Evolutionary conservation across 2,329 filamentous ascomycete species (phyloP).

Genomic region (Ilyonectria sp.): DNA sequence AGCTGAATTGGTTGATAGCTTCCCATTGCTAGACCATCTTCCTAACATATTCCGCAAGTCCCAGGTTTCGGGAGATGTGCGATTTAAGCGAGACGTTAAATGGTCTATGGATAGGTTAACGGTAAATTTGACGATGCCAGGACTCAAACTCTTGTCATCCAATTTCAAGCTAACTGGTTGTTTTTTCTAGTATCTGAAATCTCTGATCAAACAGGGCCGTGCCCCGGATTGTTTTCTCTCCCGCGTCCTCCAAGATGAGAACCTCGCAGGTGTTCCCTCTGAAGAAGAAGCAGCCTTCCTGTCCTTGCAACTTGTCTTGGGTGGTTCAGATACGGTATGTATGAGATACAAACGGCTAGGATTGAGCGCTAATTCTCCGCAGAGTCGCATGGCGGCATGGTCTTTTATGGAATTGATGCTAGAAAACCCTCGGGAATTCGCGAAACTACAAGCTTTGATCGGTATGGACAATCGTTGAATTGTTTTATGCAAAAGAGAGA

Average conservation of each 20-base stretch:
- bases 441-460: conserved; percentile 7
- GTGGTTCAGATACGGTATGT: conserved; percentile 18
- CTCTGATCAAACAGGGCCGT: not conserved
- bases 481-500: not conserved
- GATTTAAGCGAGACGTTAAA: conserved; percentile 15
- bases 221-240: conserved; percentile 12
- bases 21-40: conserved; percentile 16
- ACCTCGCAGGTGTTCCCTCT: not conserved
- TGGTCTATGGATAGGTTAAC: conserved; percentile 18
- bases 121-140: not conserved
- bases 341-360: not conserved
- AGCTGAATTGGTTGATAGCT: conserved; percentile 19
- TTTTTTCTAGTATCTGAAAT: conserved; percentile 3
- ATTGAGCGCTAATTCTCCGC: not conserved
- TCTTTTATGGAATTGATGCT: conserved; percentile 25
- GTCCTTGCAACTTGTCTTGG: conserved; percentile 13
- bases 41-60: conserved; percentile 11
- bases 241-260: conserved; percentile 5
- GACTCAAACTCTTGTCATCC: no score
- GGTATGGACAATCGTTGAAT: not conserved
- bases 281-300: conserved; percentile 18
- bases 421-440: not conserved
- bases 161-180: not conserved
- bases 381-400: conserved; percentile 24
- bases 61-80: not conserved